Conservation (phyloP, 208 protist species). For the Crithidia expoeki region DNA sequence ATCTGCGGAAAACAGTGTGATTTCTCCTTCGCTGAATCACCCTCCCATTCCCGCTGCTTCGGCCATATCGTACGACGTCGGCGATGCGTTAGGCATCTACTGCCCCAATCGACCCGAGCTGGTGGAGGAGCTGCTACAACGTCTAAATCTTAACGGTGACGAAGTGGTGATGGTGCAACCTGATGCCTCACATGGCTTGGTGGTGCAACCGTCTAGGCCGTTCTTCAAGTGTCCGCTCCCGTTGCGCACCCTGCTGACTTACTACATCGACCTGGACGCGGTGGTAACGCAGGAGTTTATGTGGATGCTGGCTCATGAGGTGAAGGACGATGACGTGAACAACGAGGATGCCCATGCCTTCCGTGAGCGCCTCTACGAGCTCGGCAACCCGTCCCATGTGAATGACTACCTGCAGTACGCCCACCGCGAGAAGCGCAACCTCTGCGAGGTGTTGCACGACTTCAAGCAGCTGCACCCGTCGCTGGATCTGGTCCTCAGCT, state of each 20-base stretch:
- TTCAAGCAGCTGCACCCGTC: constrained; percentile 60
- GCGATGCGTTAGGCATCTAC: constrained; percentile 85
- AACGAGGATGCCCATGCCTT: constrained; percentile 38
- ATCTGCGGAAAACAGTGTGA: neutral
- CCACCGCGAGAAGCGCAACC: constrained; percentile 88
- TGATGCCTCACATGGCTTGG: constrained; percentile 49
- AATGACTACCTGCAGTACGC: constrained; percentile 82
- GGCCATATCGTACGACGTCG: constrained; percentile 55
- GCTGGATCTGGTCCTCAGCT: constrained; percentile 67
- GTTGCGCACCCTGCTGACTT: constrained; percentile 48
- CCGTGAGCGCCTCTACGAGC: constrained; percentile 73
- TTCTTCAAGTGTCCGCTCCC: constrained; percentile 65
- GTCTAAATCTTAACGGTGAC: constrained; percentile 39
- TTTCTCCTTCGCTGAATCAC: neutral
- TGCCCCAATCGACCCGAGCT: constrained; percentile 51
- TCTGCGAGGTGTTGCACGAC: constrained; percentile 87
- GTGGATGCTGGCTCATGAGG: constrained; percentile 75
- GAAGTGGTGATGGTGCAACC: constrained; percentile 56
- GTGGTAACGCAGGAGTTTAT: constrained; percentile 75
- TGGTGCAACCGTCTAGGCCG: constrained; percentile 42
- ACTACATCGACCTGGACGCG: constrained; percentile 86
- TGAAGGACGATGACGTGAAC: constrained; percentile 6
- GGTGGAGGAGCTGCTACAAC: constrained; percentile 60
- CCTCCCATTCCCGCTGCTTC: neutral
- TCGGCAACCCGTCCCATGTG: constrained; percentile 54